A percentile compares a stretch with the other conserved stretches of the same genome.
These are phyloP conservation scores for Teunomyces pallodes DNA, from an alignment of 805 yeast species.

Conservation along the genomic window DNA sequence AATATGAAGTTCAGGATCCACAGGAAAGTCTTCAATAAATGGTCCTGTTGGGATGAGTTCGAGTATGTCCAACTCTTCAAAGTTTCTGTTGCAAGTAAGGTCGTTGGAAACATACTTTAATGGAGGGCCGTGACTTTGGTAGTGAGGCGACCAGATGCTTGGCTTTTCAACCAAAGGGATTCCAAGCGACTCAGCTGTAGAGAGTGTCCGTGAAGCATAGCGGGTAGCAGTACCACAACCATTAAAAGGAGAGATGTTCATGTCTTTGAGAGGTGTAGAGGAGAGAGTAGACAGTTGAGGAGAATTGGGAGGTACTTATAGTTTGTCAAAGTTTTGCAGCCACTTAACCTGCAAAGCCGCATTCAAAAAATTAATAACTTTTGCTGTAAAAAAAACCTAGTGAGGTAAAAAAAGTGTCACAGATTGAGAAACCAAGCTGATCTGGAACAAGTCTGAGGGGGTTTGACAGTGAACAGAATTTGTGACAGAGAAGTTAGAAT, in stretches of 20 bases:
- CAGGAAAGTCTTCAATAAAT: neutral
- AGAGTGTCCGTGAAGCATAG: constrained; percentile 8
- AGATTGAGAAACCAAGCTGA: neutral
- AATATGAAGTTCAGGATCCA: neutral
- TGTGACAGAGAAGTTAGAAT: constrained; percentile 5
- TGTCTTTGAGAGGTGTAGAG: neutral
- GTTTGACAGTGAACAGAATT: neutral
- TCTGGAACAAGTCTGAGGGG: neutral
- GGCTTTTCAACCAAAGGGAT: neutral
- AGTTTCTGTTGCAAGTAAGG: constrained; percentile 1
- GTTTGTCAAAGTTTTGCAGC: constrained; percentile 4
- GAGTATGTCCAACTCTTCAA: constrained; percentile 1
- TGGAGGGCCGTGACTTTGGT: neutral
- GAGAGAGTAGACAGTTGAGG: neutral
- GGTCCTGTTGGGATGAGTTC: constrained; percentile 1
- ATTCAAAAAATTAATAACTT: neutral
- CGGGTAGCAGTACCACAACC: neutral
- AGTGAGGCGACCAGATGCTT: neutral
- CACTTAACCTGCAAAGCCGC: constrained; percentile 3
- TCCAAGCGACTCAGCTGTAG: constrained; percentile 7
- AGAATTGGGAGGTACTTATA: neutral
- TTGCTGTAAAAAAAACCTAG: neutral
- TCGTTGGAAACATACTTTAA: neutral
- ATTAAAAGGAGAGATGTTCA: neutral
- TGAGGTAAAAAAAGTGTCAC: neutral